A percentile compares a stretch with the other conserved stretches of the same genome.
Conservation (phyloP, 2,329 filamentous ascomycete genomes). For the Onygenales sp. region DNA sequence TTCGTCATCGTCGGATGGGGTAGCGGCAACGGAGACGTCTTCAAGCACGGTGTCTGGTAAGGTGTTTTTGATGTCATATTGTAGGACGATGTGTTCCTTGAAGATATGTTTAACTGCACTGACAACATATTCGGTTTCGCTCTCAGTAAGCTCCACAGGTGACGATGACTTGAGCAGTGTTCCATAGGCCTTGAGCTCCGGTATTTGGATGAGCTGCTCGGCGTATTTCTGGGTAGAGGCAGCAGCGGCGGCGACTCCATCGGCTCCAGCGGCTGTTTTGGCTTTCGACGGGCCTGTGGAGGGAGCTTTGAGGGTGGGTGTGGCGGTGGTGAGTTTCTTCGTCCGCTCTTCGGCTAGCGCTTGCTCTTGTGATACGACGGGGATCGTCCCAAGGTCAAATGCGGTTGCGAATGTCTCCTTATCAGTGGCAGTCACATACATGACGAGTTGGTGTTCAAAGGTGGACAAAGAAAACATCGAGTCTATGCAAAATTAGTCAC, state of each 20-base stretch:
- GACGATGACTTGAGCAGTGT: slow-evolving; percentile 83
- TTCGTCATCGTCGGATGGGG: slow-evolving; percentile 73
- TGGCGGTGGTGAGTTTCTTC: slow-evolving; percentile 90
- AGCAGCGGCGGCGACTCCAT: slow-evolving; percentile 65
- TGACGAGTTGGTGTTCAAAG: slow-evolving; percentile 93
- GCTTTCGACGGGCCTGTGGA: slow-evolving; percentile 69
- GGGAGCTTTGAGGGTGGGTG: slow-evolving; percentile 88
- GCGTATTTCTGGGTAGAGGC: slow-evolving; percentile 82
- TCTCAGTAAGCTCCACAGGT: slow-evolving; percentile 83
- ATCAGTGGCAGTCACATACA: slow-evolving; percentile 92
- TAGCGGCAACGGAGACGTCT: slow-evolving; percentile 74
- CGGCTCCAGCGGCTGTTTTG: slow-evolving; percentile 56
- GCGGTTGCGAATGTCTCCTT: slow-evolving; percentile 73
- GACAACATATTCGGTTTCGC: slow-evolving; percentile 95
- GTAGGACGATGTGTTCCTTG: slow-evolving; percentile 90
- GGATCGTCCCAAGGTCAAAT: slow-evolving; percentile 86
- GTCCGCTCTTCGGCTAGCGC: slow-evolving; percentile 91
- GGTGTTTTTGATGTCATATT: slow-evolving; percentile 98
- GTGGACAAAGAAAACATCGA: slow-evolving; percentile 91
- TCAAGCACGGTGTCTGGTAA: slow-evolving; percentile 82
- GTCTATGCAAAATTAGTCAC: slow-evolving; percentile 43
- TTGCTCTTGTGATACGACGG: slow-evolving; percentile 89
- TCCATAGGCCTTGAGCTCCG: slow-evolving; percentile 85
- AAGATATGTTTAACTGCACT: slow-evolving; percentile 92
- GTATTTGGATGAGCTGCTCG: slow-evolving; percentile 76